Evolutionary conservation across 2,329 filamentous ascomycete genomes (phyloP), one percentile per base, ranked within the genome.

Genomic region (Aspergillus tubingensis): DNA sequence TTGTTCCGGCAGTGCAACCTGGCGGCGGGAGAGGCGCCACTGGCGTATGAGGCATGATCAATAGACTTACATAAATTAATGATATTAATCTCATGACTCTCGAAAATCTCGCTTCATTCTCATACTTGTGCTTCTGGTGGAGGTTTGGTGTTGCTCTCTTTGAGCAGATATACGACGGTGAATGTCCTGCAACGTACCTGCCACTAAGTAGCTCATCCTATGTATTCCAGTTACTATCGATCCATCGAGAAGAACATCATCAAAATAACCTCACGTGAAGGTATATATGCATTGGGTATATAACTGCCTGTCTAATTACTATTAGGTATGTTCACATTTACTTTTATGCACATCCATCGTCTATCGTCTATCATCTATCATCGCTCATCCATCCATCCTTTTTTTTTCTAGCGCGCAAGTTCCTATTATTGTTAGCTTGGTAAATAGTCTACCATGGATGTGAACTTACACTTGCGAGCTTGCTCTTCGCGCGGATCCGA

Each of bases 1-100:
- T 73, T 93, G 61, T 92, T 93, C 71, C 79, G 90, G 63, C 90
- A 93, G 79, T 93, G 90, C 76, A 92, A 93, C 72, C 81, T 92
- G 74, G 89, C 90, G n/a, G 70, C 68, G 10, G 70, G 66, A 19
- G 68, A 72, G 41, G 41, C 44, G 32, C 63, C 63, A 17, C 25
- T 21, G 47, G 47, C 47, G 23, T 50, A 50, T 32, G 47, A 50
- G 47, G 27, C 21, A 49, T 30, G 17, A 44, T 44, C 41, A 41
- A 43, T 21, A 43, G n/a, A 21, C n/a, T 43, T 10, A 10, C 0
- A 43, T 43, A 43, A 5, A 19, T n/a, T 5, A 10, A 43, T 17
- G 8, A 5, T 19, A 43, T n/a, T 17, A 19, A 43, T 17, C 10
- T 19, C 19, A 8, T 1, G n/a, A 43, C 3, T n/a, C 19, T 8